Percentiles rank a stretch among this genome's conserved stretches.
These are phyloP conservation scores for Dendrocalamus sinicus DNA, from an alignment of 176 grass and related monocot genomes.

Conservation along the genomic window DNA sequence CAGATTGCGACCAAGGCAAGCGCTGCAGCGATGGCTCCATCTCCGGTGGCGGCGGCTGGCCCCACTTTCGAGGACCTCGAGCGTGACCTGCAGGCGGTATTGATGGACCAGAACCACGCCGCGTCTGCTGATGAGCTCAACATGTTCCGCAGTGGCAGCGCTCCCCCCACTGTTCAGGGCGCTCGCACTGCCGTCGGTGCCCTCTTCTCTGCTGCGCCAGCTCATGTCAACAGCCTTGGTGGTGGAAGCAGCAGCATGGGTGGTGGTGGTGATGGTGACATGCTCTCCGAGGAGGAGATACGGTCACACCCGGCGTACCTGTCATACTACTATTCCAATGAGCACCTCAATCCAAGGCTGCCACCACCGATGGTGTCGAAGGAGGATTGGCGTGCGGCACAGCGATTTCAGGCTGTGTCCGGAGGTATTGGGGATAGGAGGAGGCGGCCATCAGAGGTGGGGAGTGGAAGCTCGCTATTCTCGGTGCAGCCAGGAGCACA, in stretches of 20 bases:
- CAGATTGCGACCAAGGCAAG: background rate
- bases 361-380: constrained; percentile 73
- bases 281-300: constrained; percentile 73
- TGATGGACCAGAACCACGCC: constrained; percentile 72
- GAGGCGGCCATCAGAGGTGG: constrained; percentile 44
- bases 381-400: constrained; percentile 82
- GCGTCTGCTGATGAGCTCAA: constrained; percentile 62
- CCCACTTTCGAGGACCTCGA: constrained; percentile 80
- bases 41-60: constrained; percentile 36
- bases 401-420: constrained; percentile 61
- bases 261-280: background rate
- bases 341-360: constrained; percentile 87
- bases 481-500: constrained; percentile 56
- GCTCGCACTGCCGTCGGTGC: constrained; percentile 60
- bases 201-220: constrained; percentile 36
- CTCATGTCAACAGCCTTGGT: constrained; percentile 1
- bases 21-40: constrained; percentile 44
- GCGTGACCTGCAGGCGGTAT: constrained; percentile 73
- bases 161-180: constrained; percentile 86
- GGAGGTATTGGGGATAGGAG: constrained; percentile 75
- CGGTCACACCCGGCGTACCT: constrained; percentile 75
- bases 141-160: constrained; percentile 83
- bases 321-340: constrained; percentile 88
- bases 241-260: background rate
- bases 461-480: constrained; percentile 64